Evolutionary conservation across 2,329 filamentous ascomycete species (phyloP).

Genomic region (Metarhizium sp.): DNA sequence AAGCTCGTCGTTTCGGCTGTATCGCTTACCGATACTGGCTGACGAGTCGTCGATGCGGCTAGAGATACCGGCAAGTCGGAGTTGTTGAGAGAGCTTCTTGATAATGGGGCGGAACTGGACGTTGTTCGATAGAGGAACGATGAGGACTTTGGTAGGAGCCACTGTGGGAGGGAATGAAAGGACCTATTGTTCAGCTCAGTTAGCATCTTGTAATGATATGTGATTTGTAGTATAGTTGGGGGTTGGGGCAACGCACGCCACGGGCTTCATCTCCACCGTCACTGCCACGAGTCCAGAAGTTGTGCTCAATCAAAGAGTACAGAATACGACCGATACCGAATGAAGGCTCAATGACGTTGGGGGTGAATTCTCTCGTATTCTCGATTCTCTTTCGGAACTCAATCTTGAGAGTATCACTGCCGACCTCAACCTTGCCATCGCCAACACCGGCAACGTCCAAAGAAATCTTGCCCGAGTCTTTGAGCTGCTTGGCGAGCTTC

Average conservation of each 20-base stretch:
- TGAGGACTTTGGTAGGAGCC: conserved; percentile 90
- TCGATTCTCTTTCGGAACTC: conserved; percentile 76
- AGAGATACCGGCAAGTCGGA: conserved; percentile 68
- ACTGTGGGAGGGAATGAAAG: conserved; percentile 51
- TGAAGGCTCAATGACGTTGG: conserved; percentile 94
- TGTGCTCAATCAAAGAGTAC: conserved; percentile 88
- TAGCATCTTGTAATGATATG: conserved; percentile 3
- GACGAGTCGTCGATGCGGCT: conserved; percentile 85
- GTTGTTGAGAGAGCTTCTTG: conserved; percentile 60
- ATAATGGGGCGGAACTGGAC: conserved; percentile 71
- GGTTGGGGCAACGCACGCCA: conserved; percentile 52
- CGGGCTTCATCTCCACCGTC: conserved; percentile 62
- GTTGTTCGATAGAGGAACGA: conserved; percentile 81
- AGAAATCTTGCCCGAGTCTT: conserved; percentile 63
- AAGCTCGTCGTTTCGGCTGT: conserved; percentile 89
- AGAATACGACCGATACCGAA: conserved; percentile 95
- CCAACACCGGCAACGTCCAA: conserved; percentile 61
- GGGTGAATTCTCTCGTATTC: conserved; percentile 82
- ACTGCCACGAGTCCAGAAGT: conserved; percentile 75
- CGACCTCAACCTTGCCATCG: conserved; percentile 68
- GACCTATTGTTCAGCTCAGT: conserved; percentile 27
- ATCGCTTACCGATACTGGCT: conserved; percentile 89
- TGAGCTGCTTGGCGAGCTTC: conserved; percentile 65
- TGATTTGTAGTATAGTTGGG: background rate
- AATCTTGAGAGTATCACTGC: conserved; percentile 71